phyloP scores from a whole-genome alignment of 192 early-diverging fungal species.

The Coemansia sp. region DNA sequence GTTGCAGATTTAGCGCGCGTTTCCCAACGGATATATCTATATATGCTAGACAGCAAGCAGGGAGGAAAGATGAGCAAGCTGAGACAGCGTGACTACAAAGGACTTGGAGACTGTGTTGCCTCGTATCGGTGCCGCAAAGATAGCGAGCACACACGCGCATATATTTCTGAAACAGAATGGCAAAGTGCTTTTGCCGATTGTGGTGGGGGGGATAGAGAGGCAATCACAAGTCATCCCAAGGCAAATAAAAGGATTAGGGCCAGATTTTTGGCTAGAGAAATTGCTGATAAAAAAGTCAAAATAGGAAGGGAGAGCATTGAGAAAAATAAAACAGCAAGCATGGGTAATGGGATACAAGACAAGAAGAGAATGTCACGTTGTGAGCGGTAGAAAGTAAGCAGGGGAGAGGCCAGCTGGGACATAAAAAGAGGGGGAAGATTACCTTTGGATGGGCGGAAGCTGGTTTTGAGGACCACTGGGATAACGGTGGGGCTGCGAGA shows the following conservation, averaged over 20 bases:
- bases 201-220: not conserved
- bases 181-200: not conserved
- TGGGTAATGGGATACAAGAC: not conserved
- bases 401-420: not conserved
- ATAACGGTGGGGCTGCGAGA: conserved; percentile 13
- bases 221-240: not conserved
- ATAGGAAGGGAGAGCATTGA: not conserved
- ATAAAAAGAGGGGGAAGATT: conserved; percentile 7
- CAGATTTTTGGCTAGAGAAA: not conserved
- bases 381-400: not conserved
- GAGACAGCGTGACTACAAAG: no score
- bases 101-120: no score
- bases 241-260: not conserved
- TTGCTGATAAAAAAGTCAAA: not conserved
- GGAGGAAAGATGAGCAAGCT: no score
- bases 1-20: no score
- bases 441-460: conserved; percentile 53
- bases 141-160: no score
- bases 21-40: not conserved
- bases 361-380: not conserved
- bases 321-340: conserved; percentile 4
- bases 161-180: not conserved
- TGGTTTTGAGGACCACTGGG: conserved; percentile 35
- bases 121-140: no score
- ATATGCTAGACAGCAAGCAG: not conserved